A percentile compares a stretch with the other conserved stretches of the same genome.
phyloP scores from a whole-genome alignment of 2,329 filamentous ascomycete genomes.

The Thermothelomyces thermophilus region DNA sequence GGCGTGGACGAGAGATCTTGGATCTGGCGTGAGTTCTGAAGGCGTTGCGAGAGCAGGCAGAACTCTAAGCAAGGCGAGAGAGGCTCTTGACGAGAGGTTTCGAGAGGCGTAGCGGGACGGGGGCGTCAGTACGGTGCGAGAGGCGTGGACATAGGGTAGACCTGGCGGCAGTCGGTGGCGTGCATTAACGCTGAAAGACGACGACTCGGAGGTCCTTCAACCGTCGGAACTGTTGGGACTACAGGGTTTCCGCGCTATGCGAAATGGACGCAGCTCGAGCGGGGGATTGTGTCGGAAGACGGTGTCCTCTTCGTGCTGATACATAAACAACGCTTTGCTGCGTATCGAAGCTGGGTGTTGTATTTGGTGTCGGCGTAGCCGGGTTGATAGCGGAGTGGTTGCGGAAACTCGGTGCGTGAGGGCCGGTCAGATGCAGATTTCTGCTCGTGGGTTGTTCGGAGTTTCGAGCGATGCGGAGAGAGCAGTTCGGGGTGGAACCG shows the following conservation, averaged over 20 bases:
- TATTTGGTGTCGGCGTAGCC: slow-evolving; percentile 13
- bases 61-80: slow-evolving; percentile 21
- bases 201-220: slow-evolving; percentile 50
- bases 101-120: slow-evolving; percentile 35
- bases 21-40: not conserved
- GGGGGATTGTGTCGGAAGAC: slow-evolving; percentile 90
- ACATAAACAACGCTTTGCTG: slow-evolving; percentile 74
- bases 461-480: slow-evolving; percentile 9
- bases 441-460: slow-evolving; percentile 15
- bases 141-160: slow-evolving; percentile 51
- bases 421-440: slow-evolving; percentile 13
- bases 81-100: slow-evolving; percentile 26
- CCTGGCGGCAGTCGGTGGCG: slow-evolving; percentile 45
- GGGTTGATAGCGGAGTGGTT: slow-evolving; percentile 8
- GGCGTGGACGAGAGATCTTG: slow-evolving; percentile 1
- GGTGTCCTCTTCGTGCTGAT: slow-evolving; percentile 89
- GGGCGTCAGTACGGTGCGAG: slow-evolving; percentile 50
- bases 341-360: slow-evolving; percentile 27
- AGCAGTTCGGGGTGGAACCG: slow-evolving; percentile 11
- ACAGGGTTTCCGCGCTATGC: slow-evolving; percentile 90
- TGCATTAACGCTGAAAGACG: slow-evolving; percentile 49
- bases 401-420: slow-evolving; percentile 9
- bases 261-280: slow-evolving; percentile 95
- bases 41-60: not conserved
- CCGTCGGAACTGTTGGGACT: slow-evolving; percentile 87